These are phyloP conservation scores for Dryas alaskensis DNA, from an alignment of 306 rosid species.

Conservation along the genomic window DNA sequence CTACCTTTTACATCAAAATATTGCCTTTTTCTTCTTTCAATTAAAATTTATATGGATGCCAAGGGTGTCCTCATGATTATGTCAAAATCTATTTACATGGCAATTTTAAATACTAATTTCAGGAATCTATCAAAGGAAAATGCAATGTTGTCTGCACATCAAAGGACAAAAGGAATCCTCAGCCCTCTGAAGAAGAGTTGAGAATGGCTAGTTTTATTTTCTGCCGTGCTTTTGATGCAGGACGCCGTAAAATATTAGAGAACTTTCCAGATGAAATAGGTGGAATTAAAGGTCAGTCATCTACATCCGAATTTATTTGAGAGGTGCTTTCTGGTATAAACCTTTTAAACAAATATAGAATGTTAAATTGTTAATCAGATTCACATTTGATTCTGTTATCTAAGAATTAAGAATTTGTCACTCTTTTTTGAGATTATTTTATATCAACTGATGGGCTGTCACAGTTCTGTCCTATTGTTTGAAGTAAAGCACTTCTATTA, in stretches of 20 bases:
- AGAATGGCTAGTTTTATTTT: slow-evolving; percentile 45
- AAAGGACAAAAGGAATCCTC: slow-evolving; percentile 55
- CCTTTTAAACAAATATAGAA: background rate
- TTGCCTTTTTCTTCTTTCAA: background rate
- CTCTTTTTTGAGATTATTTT: background rate
- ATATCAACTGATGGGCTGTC: background rate
- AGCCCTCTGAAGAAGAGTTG: slow-evolving; percentile 43
- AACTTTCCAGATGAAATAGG: slow-evolving; percentile 42
- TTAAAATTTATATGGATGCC: background rate
- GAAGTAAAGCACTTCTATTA: background rate
- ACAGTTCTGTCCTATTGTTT: background rate
- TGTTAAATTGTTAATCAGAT: background rate
- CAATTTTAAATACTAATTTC: slow-evolving; percentile 17
- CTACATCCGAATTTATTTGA: background rate
- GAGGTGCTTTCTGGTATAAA: background rate
- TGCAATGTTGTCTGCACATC: slow-evolving; percentile 62
- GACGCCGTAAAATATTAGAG: slow-evolving; percentile 19
- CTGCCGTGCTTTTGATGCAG: slow-evolving; percentile 46
- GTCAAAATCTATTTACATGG: background rate
- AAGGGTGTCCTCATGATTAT: background rate
- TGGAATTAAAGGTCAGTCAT: slow-evolving; percentile 49
- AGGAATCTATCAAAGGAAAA: slow-evolving; percentile 56
- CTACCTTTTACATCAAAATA: background rate
- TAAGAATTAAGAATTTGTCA: background rate
- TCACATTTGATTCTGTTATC: background rate